A percentile compares a stretch with the other conserved stretches of the same genome.
Conservation (phyloP, 2,329 filamentous ascomycete genomes). For the Ustilaginoidea virens region DNA sequence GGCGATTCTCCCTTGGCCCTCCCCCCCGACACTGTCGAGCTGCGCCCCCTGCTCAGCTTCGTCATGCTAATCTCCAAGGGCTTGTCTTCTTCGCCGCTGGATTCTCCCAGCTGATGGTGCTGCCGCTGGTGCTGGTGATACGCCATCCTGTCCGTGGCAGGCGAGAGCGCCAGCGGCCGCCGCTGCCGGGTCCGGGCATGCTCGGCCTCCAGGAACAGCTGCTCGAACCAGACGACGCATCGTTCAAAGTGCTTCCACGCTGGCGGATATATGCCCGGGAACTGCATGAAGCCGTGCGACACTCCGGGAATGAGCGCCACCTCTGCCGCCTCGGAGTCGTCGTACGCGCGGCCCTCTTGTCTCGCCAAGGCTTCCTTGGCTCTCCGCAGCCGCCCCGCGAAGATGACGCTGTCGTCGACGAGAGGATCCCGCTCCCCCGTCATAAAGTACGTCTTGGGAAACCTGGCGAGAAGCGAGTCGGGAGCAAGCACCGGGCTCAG, state of each 20-base stretch:
- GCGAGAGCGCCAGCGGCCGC: slow-evolving; percentile 1
- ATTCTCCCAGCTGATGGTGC: slow-evolving; percentile 31
- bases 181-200: slow-evolving; percentile 15
- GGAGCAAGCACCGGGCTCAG: slow-evolving; percentile 83
- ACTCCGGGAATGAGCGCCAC: slow-evolving; percentile 78
- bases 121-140: slow-evolving; percentile 9
- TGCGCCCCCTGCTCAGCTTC: slow-evolving; percentile 22
- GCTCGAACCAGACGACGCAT: slow-evolving; percentile 67
- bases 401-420: slow-evolving; percentile 94
- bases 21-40: slow-evolving; percentile 13
- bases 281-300: slow-evolving; percentile 87
- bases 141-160: background rate
- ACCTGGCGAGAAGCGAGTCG: slow-evolving; percentile 65
- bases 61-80: slow-evolving; percentile 70
- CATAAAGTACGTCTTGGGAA: slow-evolving; percentile 87
- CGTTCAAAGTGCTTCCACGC: slow-evolving; percentile 78
- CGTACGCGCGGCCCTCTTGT: slow-evolving; percentile 11
- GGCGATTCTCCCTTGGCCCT: slow-evolving; percentile 9
- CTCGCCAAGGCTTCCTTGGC: slow-evolving; percentile 44
- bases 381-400: slow-evolving; percentile 74
- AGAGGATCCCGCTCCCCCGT: slow-evolving; percentile 91
- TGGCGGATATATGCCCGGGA: slow-evolving; percentile 74
- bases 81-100: slow-evolving; percentile 62
- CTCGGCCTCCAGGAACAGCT: slow-evolving; percentile 48
- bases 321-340: slow-evolving; percentile 38